phyloP scores from a whole-genome alignment of 2,329 filamentous ascomycete genomes.

The Periconia sp. region DNA sequence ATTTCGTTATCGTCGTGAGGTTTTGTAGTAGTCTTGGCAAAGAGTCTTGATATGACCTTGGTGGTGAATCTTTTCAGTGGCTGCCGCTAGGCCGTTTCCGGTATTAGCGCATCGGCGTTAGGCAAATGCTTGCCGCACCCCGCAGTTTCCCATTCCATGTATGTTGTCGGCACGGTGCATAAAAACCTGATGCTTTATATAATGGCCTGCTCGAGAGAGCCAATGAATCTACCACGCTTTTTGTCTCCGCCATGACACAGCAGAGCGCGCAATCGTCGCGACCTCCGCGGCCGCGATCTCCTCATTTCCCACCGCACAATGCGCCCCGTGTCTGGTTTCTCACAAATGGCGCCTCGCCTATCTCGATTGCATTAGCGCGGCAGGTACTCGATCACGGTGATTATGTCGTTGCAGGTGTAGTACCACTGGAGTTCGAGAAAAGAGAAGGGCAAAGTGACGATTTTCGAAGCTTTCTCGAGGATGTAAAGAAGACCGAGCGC shows the following conservation, averaged over 20 bases:
- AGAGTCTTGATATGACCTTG: slow-evolving; percentile 7
- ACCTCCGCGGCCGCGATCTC: slow-evolving; percentile 44
- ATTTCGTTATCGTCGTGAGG: neutral
- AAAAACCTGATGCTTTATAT: neutral
- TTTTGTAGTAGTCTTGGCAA: neutral
- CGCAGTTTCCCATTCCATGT: slow-evolving; percentile 1
- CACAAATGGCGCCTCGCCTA: slow-evolving; percentile 82
- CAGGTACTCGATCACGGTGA: slow-evolving; percentile 90
- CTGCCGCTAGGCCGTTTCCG: slow-evolving; percentile 18
- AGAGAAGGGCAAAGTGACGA: slow-evolving; percentile 74
- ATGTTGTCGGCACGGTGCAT: neutral
- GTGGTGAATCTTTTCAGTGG: slow-evolving; percentile 15
- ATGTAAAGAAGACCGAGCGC: slow-evolving; percentile 71
- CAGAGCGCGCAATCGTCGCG: slow-evolving; percentile 28
- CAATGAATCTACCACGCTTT: neutral
- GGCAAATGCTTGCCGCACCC: slow-evolving; percentile 15
- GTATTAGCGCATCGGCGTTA: slow-evolving; percentile 20
- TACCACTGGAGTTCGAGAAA: slow-evolving; percentile 75
- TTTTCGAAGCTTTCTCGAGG: slow-evolving; percentile 78
- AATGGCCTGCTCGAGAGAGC: neutral
- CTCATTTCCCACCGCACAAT: slow-evolving; percentile 66
- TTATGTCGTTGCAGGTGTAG: slow-evolving; percentile 83
- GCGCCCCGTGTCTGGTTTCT: slow-evolving; percentile 90
- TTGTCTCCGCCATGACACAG: slow-evolving; percentile 18
- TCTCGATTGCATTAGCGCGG: slow-evolving; percentile 81